Percentiles rank a stretch among this genome's conserved stretches.
Conservation (phyloP, 139 green algal species). For the Ettlia oleoabundans region DNA sequence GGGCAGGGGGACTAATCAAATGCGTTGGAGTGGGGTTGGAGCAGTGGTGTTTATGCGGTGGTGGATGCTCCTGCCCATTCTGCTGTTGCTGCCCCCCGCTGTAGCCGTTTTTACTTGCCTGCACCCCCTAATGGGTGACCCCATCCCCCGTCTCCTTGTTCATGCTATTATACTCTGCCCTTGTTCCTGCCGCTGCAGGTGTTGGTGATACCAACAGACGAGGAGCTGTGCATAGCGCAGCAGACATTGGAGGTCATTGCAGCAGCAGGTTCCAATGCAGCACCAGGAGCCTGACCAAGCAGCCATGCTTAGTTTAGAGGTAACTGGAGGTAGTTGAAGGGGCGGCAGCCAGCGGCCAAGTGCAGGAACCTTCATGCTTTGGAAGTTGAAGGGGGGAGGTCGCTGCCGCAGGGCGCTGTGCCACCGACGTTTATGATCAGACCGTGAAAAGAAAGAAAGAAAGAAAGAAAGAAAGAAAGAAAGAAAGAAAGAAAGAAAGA, state of each 20-base stretch:
- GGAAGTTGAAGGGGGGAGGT: too few relatives aligned
- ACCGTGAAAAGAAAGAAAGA: background rate
- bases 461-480: background rate
- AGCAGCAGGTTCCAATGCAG: background rate
- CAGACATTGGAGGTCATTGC: slow-evolving; percentile 72
- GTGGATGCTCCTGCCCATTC: too few relatives aligned
- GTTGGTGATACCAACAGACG: slow-evolving; percentile 90
- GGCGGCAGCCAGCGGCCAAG: too few relatives aligned
- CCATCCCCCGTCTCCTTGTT: background rate
- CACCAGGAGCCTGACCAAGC: background rate
- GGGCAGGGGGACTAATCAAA: too few relatives aligned
- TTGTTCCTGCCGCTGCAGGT: background rate
- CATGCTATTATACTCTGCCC: background rate
- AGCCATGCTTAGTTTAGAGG: background rate
- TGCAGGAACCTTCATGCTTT: too few relatives aligned
- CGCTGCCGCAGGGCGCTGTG: too few relatives aligned
- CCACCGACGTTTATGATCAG: background rate
- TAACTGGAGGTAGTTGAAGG: background rate
- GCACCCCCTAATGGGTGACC: background rate
- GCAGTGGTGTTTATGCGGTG: too few relatives aligned
- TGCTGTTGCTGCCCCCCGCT: too few relatives aligned
- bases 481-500: background rate
- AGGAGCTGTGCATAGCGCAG: slow-evolving; percentile 90
- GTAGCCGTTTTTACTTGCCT: background rate
- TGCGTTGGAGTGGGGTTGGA: too few relatives aligned